Conservation (phyloP, 768 basidiomycete genomes). For the Strobilomyces dryophilus region DNA sequence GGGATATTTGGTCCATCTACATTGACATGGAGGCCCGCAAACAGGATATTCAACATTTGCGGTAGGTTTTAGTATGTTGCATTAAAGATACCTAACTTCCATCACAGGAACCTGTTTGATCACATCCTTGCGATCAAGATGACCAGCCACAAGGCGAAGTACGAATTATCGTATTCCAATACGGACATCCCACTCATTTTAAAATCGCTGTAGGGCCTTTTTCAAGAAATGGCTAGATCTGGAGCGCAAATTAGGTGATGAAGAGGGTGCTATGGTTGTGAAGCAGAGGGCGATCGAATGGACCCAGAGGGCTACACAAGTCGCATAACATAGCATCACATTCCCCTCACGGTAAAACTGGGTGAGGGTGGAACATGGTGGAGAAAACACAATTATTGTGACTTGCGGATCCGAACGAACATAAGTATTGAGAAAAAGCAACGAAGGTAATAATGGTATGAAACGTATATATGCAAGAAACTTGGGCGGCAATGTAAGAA, state of each 20-base stretch:
- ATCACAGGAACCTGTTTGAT: slow-evolving; percentile 76
- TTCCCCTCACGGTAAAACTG: slow-evolving; percentile 32
- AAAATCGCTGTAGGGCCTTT: slow-evolving; percentile 55
- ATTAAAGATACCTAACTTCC: not conserved
- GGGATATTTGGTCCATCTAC: slow-evolving; percentile 95
- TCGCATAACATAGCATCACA: slow-evolving; percentile 13
- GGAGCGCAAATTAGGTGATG: slow-evolving; percentile 84
- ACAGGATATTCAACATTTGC: slow-evolving; percentile 70
- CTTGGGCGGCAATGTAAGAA: slow-evolving; percentile 10
- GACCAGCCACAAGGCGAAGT: slow-evolving; percentile 96
- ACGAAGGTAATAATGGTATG: slow-evolving; percentile 34
- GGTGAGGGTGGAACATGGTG: slow-evolving; percentile 29
- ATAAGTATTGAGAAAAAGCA: slow-evolving; percentile 39
- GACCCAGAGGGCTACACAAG: slow-evolving; percentile 58
- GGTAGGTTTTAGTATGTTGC: slow-evolving; percentile 40
- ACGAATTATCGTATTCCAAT: slow-evolving; percentile 28
- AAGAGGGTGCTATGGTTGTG: slow-evolving; percentile 71
- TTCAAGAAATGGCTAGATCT: slow-evolving; percentile 98
- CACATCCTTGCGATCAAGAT: slow-evolving; percentile 81
- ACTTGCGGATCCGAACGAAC: slow-evolving; percentile 54
- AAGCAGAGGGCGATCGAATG: slow-evolving; percentile 91
- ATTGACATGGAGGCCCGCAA: slow-evolving; percentile 92
- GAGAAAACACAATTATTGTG: slow-evolving; percentile 32
- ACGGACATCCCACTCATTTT: slow-evolving; percentile 5
- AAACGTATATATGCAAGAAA: slow-evolving; percentile 34